Evolutionary conservation across 2,329 filamentous ascomycete genomes (phyloP).

Genomic region (Akanthomyces muscarius): DNA sequence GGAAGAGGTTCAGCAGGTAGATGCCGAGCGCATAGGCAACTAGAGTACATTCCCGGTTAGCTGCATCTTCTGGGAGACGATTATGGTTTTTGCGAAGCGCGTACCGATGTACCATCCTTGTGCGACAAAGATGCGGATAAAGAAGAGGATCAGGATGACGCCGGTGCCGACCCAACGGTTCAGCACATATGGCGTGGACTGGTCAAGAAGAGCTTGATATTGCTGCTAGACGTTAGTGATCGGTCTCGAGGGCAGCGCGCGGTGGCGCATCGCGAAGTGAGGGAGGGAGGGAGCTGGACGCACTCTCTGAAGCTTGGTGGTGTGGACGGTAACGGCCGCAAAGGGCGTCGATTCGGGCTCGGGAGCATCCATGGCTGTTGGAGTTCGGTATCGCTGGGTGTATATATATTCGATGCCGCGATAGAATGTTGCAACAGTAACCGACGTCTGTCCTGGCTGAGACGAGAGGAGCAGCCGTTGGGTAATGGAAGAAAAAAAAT

Average conservation of each 20-base stretch:
- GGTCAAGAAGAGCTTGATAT: slow-evolving; percentile 92
- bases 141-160: slow-evolving; percentile 72
- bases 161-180: slow-evolving; percentile 91
- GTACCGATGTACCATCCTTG: slow-evolving; percentile 98
- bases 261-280: background rate
- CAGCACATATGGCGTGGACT: slow-evolving; percentile 80
- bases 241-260: slow-evolving; percentile 2
- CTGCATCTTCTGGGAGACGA: background rate
- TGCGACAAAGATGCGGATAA: slow-evolving; percentile 80
- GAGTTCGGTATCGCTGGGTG: background rate
- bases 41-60: slow-evolving; percentile 33
- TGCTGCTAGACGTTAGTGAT: slow-evolving; percentile 51
- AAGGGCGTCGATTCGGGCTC: slow-evolving; percentile 91
- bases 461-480: background rate
- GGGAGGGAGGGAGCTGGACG: slow-evolving; percentile 28
- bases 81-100: slow-evolving; percentile 20
- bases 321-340: slow-evolving; percentile 82
- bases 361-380: slow-evolving; percentile 68
- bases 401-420: background rate
- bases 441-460: background rate
- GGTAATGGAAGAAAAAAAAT: background rate
- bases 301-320: slow-evolving; percentile 69
- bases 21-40: slow-evolving; percentile 97
- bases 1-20: slow-evolving; percentile 98
- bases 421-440: background rate